Evolutionary conservation across 208 protist genomes (phyloP).

Genomic region (Leishmania martiniquensis): DNA sequence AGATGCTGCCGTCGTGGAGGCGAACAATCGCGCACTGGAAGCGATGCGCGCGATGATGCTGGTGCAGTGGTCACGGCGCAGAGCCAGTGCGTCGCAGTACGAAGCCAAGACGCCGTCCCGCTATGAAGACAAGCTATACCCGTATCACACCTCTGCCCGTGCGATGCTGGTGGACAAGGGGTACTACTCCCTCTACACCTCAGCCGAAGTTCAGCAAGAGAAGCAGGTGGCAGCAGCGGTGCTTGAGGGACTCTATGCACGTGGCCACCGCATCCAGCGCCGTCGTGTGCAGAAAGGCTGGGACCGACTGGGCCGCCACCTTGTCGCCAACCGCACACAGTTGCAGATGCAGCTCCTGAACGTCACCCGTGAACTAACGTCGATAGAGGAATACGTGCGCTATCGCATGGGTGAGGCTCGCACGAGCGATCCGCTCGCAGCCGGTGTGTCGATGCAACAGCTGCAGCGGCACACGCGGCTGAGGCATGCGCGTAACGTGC

Average conservation of each 20-base stretch:
- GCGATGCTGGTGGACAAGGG: slow-evolving; percentile 64
- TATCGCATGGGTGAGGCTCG: slow-evolving; percentile 33
- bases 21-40: background rate
- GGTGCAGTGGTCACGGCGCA: slow-evolving; percentile 14
- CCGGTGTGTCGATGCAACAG: slow-evolving; percentile 46
- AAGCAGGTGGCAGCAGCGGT: slow-evolving; percentile 23
- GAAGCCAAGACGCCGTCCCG: background rate
- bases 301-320: slow-evolving; percentile 49
- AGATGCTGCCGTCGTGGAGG: background rate
- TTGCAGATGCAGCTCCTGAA: slow-evolving; percentile 31
- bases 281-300: slow-evolving; percentile 52
- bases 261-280: slow-evolving; percentile 45
- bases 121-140: slow-evolving; percentile 38
- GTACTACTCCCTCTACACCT: slow-evolving; percentile 52
- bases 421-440: slow-evolving; percentile 35
- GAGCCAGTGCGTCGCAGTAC: slow-evolving; percentile 4
- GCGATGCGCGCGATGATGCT: slow-evolving; percentile 5
- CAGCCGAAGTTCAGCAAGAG: slow-evolving; percentile 37
- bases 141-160: slow-evolving; percentile 43
- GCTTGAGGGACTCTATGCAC: slow-evolving; percentile 34
- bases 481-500: slow-evolving; percentile 6
- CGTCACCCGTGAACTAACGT: slow-evolving; percentile 27
- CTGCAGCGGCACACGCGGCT: slow-evolving; percentile 38
- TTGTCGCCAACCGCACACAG: slow-evolving; percentile 34
- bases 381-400: slow-evolving; percentile 30